Evolutionary conservation across 257 asterid genomes (phyloP).

Genomic region (Fraxinus americana): DNA sequence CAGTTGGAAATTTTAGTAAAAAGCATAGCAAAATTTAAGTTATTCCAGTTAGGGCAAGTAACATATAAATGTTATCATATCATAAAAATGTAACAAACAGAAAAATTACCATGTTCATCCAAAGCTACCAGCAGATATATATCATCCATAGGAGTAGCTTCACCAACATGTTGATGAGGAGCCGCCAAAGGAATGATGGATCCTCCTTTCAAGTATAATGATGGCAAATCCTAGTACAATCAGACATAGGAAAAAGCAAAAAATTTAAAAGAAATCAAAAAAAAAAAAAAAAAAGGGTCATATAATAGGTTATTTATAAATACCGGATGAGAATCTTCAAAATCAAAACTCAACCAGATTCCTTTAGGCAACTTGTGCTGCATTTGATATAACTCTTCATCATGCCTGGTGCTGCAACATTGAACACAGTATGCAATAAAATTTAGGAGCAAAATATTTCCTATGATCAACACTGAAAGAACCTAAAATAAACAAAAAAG

Average conservation of each 20-base stretch:
- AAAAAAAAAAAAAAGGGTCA: neutral
- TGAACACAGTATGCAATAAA: constrained; percentile 13
- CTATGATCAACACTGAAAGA: neutral
- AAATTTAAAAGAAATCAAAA: neutral
- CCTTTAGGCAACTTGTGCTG: constrained; percentile 79
- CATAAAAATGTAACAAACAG: constrained; percentile 14
- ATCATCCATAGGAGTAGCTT: constrained; percentile 73
- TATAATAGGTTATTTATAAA: constrained; percentile 6
- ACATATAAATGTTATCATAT: neutral
- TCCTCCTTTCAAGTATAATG: constrained; percentile 84
- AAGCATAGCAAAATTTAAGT: neutral
- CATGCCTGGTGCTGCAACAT: constrained; percentile 61
- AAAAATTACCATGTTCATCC: constrained; percentile 68
- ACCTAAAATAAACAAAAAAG: neutral
- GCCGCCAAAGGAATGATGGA: constrained; percentile 76
- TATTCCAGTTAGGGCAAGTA: neutral
- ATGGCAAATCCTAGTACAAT: constrained; percentile 78
- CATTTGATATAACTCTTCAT: constrained; percentile 53
- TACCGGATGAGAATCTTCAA: constrained; percentile 95
- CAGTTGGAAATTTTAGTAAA: neutral
- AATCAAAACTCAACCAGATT: constrained; percentile 83
- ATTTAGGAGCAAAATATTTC: constrained; percentile 10
- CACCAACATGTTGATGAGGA: constrained; percentile 72
- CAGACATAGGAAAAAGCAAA: constrained; percentile 19
- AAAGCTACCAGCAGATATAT: constrained; percentile 74